Evolutionary conservation across 2,329 filamentous ascomycete genomes (phyloP).

Genomic region (Phaeosphaeriaceae sp.): DNA sequence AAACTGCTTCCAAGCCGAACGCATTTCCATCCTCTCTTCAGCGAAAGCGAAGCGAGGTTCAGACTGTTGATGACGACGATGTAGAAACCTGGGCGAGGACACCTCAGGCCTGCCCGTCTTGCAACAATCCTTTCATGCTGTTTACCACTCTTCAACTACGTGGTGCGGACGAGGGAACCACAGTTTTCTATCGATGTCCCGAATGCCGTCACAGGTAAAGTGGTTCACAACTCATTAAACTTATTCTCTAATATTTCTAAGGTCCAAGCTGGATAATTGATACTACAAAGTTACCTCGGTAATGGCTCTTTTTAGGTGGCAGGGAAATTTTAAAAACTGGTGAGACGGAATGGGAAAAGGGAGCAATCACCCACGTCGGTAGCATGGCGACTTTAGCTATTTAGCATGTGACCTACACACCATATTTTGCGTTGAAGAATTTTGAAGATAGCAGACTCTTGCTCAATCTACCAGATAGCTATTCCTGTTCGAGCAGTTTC

Average conservation of each 20-base stretch:
- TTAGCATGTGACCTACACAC: too few species aligned
- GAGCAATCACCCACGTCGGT: too few species aligned
- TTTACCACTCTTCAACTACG: conserved; percentile 1
- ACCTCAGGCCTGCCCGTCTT: background rate
- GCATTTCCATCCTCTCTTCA: conserved; percentile 3
- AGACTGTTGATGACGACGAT: background rate
- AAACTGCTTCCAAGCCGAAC: conserved; percentile 4
- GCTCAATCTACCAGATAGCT: too few species aligned
- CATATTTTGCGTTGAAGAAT: too few species aligned
- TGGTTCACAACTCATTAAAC: background rate
- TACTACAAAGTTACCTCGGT: too few species aligned
- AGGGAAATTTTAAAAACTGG: too few species aligned
- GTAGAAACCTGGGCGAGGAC: conserved; percentile 1
- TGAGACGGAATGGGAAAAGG: too few species aligned
- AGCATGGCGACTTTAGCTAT: too few species aligned
- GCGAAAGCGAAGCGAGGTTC: background rate
- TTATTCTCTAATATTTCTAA: background rate
- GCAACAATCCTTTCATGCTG: background rate
- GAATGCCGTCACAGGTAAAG: background rate
- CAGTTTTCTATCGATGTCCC: conserved; percentile 2
- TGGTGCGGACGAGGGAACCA: conserved; percentile 2
- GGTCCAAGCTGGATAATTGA: background rate
- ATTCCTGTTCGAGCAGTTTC: too few species aligned
- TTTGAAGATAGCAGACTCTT: too few species aligned
- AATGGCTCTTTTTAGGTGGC: too few species aligned